phyloP scores from a whole-genome alignment of 139 green algal species.

The Chlorella sp. region DNA sequence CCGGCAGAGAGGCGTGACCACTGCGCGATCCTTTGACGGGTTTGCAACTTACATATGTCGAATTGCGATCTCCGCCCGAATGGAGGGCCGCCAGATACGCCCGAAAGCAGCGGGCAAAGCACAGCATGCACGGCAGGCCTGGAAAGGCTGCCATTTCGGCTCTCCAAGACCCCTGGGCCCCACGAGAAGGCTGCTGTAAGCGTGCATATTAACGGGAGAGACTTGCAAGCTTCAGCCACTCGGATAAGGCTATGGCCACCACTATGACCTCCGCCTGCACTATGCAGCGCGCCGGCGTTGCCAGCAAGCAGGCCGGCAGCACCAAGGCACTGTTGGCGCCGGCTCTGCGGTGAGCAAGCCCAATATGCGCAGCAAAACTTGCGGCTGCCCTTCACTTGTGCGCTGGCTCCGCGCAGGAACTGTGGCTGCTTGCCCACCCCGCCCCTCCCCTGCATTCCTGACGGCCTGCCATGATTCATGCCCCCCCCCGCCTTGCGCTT shows the following conservation, averaged over 20 bases:
- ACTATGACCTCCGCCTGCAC: background rate
- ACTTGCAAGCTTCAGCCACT: no score
- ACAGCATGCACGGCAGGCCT: background rate
- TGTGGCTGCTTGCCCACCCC: background rate
- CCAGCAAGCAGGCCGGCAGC: background rate
- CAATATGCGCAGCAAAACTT: no score
- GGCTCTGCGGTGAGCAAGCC: constrained; percentile 3
- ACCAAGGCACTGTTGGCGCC: background rate
- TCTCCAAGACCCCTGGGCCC: background rate
- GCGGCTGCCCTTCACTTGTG: background rate
- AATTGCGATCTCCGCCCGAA: background rate
- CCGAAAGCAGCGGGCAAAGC: background rate
- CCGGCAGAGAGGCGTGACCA: no score
- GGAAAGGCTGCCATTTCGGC: background rate
- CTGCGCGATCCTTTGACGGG: background rate
- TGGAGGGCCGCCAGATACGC: background rate
- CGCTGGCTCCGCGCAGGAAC: background rate
- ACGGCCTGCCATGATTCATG: no score
- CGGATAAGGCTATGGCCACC: no score
- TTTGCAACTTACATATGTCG: background rate
- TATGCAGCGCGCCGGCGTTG: constrained; percentile 10
- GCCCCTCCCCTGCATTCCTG: background rate
- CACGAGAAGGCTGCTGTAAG: no score
- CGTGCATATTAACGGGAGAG: no score
- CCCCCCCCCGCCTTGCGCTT: background rate